Percentiles rank a stretch among this genome's conserved stretches.
Evolutionary conservation across 2,329 filamentous ascomycete genomes (phyloP).

Genomic region (Tolypocladium album): DNA sequence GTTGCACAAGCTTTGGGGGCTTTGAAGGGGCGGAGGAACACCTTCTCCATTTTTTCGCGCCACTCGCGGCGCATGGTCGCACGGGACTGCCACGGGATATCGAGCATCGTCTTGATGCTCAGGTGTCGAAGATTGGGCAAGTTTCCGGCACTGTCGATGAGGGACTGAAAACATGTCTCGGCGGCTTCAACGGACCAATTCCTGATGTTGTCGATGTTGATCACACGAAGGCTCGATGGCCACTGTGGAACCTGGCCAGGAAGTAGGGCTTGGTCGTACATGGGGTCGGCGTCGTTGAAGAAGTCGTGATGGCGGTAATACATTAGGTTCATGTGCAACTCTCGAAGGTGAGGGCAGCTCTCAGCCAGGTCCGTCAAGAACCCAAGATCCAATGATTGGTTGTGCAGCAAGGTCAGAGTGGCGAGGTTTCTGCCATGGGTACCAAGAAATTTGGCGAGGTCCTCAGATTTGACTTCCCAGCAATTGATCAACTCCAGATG

Average conservation of each 20-base stretch:
- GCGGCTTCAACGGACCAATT: conserved; percentile 63
- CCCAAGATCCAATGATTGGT: conserved; percentile 63
- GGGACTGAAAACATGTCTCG: conserved; percentile 66
- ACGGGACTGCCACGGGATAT: conserved; percentile 72
- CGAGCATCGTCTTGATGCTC: conserved; percentile 65
- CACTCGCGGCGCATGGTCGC: conserved; percentile 70
- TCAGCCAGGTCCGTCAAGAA: conserved; percentile 59
- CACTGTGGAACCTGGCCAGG: conserved; percentile 61
- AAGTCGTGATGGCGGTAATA: conserved; percentile 63
- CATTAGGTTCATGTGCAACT: conserved; percentile 65
- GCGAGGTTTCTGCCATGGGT: conserved; percentile 58
- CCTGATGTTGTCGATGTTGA: conserved; percentile 69
- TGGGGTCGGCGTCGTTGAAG: conserved; percentile 62
- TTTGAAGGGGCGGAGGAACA: conserved; percentile 46
- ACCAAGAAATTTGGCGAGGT: conserved; percentile 53
- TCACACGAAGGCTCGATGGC: conserved; percentile 58
- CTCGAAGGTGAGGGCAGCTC: conserved; percentile 59
- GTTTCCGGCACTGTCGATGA: conserved; percentile 58
- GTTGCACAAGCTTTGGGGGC: conserved; percentile 24
- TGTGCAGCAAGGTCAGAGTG: conserved; percentile 63
- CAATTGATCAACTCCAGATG: conserved; percentile 71
- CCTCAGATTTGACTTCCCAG: conserved; percentile 58
- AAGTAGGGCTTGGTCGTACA: conserved; percentile 59
- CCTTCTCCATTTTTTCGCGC: conserved; percentile 56
- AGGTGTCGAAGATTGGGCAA: conserved; percentile 60